Evolutionary conservation across 805 yeast genomes (phyloP).

Genomic region (Myxozyma vanderwaltii): DNA sequence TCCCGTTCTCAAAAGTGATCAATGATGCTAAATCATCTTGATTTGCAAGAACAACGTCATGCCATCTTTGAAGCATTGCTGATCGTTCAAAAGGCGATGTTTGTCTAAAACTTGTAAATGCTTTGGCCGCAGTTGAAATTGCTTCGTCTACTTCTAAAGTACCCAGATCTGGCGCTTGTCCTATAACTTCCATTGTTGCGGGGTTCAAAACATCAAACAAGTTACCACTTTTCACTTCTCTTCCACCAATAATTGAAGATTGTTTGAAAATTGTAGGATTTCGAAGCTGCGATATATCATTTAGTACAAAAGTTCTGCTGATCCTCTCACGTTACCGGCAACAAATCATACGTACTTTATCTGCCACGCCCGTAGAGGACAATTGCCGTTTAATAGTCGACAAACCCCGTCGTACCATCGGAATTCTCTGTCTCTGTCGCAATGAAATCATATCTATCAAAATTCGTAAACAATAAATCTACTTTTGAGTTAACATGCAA

Average conservation of each 20-base stretch:
- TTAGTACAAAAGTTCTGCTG: no score
- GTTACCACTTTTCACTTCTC: not conserved
- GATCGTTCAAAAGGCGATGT: constrained; percentile 62
- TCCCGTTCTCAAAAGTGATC: constrained; percentile 73
- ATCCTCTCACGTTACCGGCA: no score
- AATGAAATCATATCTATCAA: no score
- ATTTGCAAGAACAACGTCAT: constrained; percentile 57
- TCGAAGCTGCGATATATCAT: not conserved
- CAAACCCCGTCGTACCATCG: no score
- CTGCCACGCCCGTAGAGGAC: no score
- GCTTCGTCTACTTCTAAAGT: constrained; percentile 56
- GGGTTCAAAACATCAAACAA: constrained; percentile 59
- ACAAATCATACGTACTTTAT: no score
- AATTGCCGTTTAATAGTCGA: no score
- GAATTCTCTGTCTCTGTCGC: no score
- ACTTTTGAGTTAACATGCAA: no score
- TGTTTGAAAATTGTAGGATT: not conserved
- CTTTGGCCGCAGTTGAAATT: constrained; percentile 54
- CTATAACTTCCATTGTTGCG: constrained; percentile 57
- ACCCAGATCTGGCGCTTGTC: constrained; percentile 58
- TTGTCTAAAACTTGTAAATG: constrained; percentile 54
- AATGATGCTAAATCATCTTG: constrained; percentile 65
- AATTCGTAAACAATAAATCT: no score
- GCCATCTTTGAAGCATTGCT: constrained; percentile 54
- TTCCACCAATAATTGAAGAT: not conserved